Conservation (phyloP, 176 grass and related monocot genomes). For the Thalia dealbata region DNA sequence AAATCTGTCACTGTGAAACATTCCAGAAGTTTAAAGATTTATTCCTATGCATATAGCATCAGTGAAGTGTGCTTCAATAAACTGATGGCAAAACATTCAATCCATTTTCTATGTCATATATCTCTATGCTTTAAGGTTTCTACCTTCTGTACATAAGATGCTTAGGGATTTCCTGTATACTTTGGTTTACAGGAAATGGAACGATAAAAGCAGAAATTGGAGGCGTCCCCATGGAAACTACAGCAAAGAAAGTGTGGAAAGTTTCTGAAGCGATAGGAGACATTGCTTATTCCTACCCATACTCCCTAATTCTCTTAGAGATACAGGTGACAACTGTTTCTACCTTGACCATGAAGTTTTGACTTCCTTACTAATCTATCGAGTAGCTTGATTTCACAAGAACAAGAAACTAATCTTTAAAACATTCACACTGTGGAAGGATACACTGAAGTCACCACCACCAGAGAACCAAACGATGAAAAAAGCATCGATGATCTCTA, state of each 20-base stretch:
- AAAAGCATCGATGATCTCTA: conserved; percentile 34
- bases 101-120: background rate
- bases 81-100: no score
- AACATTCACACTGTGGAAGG: conserved; percentile 21
- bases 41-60: no score
- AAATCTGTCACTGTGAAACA: no score
- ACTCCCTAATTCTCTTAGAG: conserved; percentile 63
- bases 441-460: conserved; percentile 60
- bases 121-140: background rate
- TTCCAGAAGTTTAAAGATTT: no score
- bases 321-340: conserved; percentile 34
- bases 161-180: background rate
- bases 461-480: conserved; percentile 76
- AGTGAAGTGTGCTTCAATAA: no score
- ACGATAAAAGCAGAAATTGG: conserved; percentile 41
- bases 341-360: background rate
- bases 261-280: conserved; percentile 78
- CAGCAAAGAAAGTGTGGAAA: conserved; percentile 57
- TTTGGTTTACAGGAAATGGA: conserved; percentile 38
- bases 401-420: background rate
- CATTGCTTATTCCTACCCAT: conserved; percentile 82
- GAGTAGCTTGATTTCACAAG: background rate
- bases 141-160: background rate
- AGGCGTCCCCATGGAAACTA: conserved; percentile 31
- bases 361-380: background rate